Evolutionary conservation across 2,329 filamentous ascomycete genomes (phyloP).

Genomic region (Aspergillus sp.): DNA sequence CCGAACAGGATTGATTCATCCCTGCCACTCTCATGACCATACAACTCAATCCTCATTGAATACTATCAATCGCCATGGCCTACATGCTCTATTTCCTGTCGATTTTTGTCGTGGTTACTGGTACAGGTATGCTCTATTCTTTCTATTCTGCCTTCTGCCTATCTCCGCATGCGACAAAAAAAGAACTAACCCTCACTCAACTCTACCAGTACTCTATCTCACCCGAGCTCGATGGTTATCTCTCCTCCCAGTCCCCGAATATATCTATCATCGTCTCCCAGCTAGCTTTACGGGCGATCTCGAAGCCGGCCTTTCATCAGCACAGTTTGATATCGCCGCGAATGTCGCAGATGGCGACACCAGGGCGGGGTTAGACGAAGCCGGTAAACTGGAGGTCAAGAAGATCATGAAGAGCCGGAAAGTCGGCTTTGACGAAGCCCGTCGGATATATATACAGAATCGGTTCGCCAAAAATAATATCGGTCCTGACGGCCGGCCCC

Average conservation of each 20-base stretch:
- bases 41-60: background rate
- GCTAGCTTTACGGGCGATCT: slow-evolving; percentile 73
- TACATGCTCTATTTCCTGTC: slow-evolving; percentile 69
- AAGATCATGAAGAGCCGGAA: slow-evolving; percentile 81
- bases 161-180: too few relatives aligned
- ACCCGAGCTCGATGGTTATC: slow-evolving; percentile 71
- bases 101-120: slow-evolving; percentile 61
- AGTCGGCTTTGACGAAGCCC: slow-evolving; percentile 83
- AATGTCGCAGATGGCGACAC: slow-evolving; percentile 75
- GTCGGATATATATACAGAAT: slow-evolving; percentile 76
- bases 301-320: slow-evolving; percentile 75
- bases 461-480: slow-evolving; percentile 83
- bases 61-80: slow-evolving; percentile 48
- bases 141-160: background rate
- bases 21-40: background rate
- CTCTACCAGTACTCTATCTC: slow-evolving; percentile 59
- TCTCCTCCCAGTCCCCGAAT: slow-evolving; percentile 56
- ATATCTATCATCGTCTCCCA: slow-evolving; percentile 71
- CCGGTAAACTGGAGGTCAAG: slow-evolving; percentile 71
- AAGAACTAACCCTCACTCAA: background rate
- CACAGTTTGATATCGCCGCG: slow-evolving; percentile 69
- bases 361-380: slow-evolving; percentile 71
- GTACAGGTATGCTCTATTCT: slow-evolving; percentile 51
- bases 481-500: slow-evolving; percentile 73
- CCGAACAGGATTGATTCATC: background rate